Conservation (phyloP, 1,284 basidiomycete genomes). For the Meira miltonrushii region DNA sequence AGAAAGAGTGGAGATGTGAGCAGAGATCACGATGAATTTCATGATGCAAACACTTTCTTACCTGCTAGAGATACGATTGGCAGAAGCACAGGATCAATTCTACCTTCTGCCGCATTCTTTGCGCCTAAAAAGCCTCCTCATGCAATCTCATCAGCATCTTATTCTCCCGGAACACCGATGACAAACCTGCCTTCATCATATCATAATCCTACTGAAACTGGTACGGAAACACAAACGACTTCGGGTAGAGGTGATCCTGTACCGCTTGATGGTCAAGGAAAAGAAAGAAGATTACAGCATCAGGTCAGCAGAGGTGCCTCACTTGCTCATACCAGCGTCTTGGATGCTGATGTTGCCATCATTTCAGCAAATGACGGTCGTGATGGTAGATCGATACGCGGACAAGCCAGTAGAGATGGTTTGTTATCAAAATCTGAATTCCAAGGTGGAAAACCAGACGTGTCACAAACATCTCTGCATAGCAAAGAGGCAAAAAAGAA, state of each 20-base stretch:
- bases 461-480: slow-evolving; percentile 11
- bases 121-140: slow-evolving; percentile 24
- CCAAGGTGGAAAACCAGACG: slow-evolving; percentile 23
- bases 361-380: background rate
- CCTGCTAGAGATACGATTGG: slow-evolving; percentile 20
- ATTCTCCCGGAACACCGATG: background rate
- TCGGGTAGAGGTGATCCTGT: background rate
- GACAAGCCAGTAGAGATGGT: slow-evolving; percentile 11
- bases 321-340: background rate
- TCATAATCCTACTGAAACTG: slow-evolving; percentile 1
- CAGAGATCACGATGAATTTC: too few species aligned
- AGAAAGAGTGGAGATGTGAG: too few species aligned
- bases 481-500: slow-evolving; percentile 1
- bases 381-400: background rate
- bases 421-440: slow-evolving; percentile 19
- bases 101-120: slow-evolving; percentile 38
- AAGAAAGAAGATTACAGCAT: background rate
- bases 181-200: background rate
- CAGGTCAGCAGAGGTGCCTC: background rate
- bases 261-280: background rate
- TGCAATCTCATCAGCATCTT: slow-evolving; percentile 11
- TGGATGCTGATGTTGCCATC: too few species aligned
- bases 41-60: background rate
- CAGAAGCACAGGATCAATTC: slow-evolving; percentile 23
- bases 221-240: background rate